These are phyloP conservation scores for Leptodontidium sp. DNA, from an alignment of 2,329 filamentous ascomycete species.

Conservation along the genomic window DNA sequence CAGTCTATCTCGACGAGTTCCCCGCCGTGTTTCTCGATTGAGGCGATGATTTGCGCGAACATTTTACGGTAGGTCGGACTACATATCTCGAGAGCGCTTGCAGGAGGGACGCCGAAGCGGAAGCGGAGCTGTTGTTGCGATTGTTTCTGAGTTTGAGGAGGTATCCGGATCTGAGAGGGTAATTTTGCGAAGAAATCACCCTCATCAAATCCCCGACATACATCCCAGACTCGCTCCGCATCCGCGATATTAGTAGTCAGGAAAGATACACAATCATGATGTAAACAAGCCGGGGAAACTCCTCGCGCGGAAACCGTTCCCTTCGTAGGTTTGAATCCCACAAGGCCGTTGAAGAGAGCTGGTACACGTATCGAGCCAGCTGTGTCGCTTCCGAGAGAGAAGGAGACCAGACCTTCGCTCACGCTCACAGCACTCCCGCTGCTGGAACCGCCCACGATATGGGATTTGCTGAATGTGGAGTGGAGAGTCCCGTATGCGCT, in stretches of 20 bases:
- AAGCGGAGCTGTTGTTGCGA: slow-evolving; percentile 50
- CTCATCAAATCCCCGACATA: slow-evolving; percentile 54
- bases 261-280: slow-evolving; percentile 61
- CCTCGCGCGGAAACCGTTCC: slow-evolving; percentile 57
- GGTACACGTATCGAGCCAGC: slow-evolving; percentile 61
- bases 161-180: slow-evolving; percentile 31
- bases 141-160: slow-evolving; percentile 23
- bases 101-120: slow-evolving; percentile 58
- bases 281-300: slow-evolving; percentile 59
- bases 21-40: slow-evolving; percentile 50
- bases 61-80: slow-evolving; percentile 50
- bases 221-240: slow-evolving; percentile 57
- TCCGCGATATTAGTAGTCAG: slow-evolving; percentile 55
- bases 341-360: slow-evolving; percentile 57
- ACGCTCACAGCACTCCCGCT: slow-evolving; percentile 62
- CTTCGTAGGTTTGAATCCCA: slow-evolving; percentile 58
- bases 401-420: slow-evolving; percentile 58
- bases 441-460: slow-evolving; percentile 62
- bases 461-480: slow-evolving; percentile 56
- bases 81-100: slow-evolving; percentile 53
- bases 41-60: slow-evolving; percentile 54
- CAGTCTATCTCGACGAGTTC: slow-evolving; percentile 49
- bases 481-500: slow-evolving; percentile 60
- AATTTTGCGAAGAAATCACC: slow-evolving; percentile 60
- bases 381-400: slow-evolving; percentile 62